These are phyloP conservation scores for Kuraishia piskuri DNA, from an alignment of 805 yeast species.

Conservation along the genomic window DNA sequence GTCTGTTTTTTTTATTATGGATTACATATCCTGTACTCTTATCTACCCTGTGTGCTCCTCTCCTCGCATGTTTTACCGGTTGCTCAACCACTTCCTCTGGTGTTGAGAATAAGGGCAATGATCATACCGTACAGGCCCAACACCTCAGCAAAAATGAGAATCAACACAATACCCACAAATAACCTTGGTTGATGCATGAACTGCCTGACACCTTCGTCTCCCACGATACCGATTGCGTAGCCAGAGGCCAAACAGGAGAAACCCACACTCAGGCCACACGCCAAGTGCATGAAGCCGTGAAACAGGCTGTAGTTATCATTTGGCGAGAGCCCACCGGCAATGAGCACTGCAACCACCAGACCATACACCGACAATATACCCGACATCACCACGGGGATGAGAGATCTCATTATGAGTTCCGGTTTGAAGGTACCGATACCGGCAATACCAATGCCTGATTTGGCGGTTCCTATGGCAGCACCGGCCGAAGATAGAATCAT, in stretches of 20 bases:
- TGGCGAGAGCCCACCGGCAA: slow-evolving; percentile 86
- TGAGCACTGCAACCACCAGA: slow-evolving; percentile 88
- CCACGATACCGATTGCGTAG: slow-evolving; percentile 97
- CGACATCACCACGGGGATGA: slow-evolving; percentile 96
- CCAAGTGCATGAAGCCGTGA: slow-evolving; percentile 96
- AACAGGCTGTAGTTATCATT: slow-evolving; percentile 72
- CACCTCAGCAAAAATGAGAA: slow-evolving; percentile 91
- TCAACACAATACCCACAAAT: slow-evolving; percentile 89
- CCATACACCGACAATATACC: slow-evolving; percentile 98
- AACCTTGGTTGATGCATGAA: slow-evolving; percentile 97
- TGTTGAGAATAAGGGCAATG: slow-evolving; percentile 85
- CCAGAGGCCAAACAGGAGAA: slow-evolving; percentile 96
- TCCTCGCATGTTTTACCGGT: slow-evolving; percentile 1
- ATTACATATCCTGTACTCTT: not conserved
- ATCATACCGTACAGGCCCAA: slow-evolving; percentile 93
- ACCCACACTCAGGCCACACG: slow-evolving; percentile 94
- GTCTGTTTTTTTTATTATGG: no score
- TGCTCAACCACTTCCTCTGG: slow-evolving; percentile 63
- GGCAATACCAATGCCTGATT: slow-evolving; percentile 95
- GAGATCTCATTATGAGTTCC: slow-evolving; percentile 88
- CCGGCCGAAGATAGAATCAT: slow-evolving; percentile 92
- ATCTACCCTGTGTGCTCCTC: not conserved
- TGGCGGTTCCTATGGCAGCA: slow-evolving; percentile 97
- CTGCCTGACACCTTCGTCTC: slow-evolving; percentile 99
- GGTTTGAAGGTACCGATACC: slow-evolving; percentile 98